These are phyloP conservation scores for Paramecium biaurelia DNA, from an alignment of 73 alveolate species.

Conservation along the genomic window DNA sequence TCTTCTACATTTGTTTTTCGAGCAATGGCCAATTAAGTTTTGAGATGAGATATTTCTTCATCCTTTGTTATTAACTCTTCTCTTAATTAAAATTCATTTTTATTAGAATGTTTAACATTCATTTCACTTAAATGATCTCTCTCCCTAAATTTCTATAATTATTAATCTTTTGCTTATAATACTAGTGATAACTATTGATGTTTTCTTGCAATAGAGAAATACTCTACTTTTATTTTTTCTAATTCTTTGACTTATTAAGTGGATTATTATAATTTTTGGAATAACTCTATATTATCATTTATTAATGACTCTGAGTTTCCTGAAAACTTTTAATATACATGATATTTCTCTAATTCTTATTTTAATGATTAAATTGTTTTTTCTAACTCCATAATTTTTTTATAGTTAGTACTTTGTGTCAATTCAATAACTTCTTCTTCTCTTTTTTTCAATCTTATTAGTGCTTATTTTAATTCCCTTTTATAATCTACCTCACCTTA, in stretches of 20 bases:
- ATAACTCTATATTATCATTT: neutral
- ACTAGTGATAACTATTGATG: neutral
- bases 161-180: neutral
- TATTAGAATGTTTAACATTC: neutral
- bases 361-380: neutral
- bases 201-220: neutral
- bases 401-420: neutral
- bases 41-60: neutral
- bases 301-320: neutral
- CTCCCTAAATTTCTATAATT: neutral
- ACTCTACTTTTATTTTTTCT: neutral
- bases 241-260: neutral
- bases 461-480: conserved; percentile 13
- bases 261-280: neutral
- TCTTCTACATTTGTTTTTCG: neutral
- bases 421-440: neutral
- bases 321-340: neutral
- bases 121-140: neutral
- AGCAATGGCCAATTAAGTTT: neutral
- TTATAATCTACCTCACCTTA: neutral
- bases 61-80: conserved; percentile 8
- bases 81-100: neutral
- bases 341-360: neutral
- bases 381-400: neutral
- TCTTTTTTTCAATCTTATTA: neutral